Percentiles rank a stretch among this genome's conserved stretches.
Conservation (phyloP, 805 yeast species). For the Ogataea parapolymorpha region DNA sequence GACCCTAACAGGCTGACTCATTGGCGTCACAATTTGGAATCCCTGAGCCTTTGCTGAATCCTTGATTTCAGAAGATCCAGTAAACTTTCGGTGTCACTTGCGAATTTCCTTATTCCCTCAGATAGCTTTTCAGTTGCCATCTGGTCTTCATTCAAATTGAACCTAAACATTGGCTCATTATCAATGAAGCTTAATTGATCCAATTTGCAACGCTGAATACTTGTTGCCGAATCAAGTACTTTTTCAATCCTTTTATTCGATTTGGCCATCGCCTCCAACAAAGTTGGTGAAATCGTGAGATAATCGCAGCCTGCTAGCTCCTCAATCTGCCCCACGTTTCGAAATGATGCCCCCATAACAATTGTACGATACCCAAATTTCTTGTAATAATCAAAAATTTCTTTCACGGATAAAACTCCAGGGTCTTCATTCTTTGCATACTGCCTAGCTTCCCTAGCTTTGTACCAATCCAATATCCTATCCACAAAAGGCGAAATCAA, state of each 20-base stretch:
- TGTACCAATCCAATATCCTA: slow-evolving; percentile 97
- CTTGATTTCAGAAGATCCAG: slow-evolving; percentile 9
- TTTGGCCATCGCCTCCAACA: slow-evolving; percentile 81
- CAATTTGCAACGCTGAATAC: slow-evolving; percentile 51
- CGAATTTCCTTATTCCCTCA: slow-evolving; percentile 96
- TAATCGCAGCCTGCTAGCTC: slow-evolving; percentile 96
- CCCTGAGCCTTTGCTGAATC: slow-evolving; percentile 12
- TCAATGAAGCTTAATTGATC: slow-evolving; percentile 74
- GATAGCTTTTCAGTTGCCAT: slow-evolving; percentile 97
- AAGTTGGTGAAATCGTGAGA: slow-evolving; percentile 89
- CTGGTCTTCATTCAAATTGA: slow-evolving; percentile 86
- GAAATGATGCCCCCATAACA: slow-evolving; percentile 99
- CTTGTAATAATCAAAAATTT: slow-evolving; percentile 95
- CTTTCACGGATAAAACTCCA: slow-evolving; percentile 88
- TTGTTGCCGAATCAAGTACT: slow-evolving; percentile 59
- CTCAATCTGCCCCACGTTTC: slow-evolving; percentile 91
- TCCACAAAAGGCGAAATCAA: slow-evolving; percentile 98
- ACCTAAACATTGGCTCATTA: slow-evolving; percentile 87
- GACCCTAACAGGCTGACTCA: not conserved
- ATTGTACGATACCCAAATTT: slow-evolving; percentile 93
- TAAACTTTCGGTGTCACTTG: slow-evolving; percentile 32
- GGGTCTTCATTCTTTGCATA: slow-evolving; percentile 84
- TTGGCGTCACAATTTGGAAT: slow-evolving; percentile 9
- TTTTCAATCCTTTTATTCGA: slow-evolving; percentile 74
- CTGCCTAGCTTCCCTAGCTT: slow-evolving; percentile 83